Evolutionary conservation across 768 basidiomycete species (phyloP).

Genomic region (Phanerochaete sordida): DNA sequence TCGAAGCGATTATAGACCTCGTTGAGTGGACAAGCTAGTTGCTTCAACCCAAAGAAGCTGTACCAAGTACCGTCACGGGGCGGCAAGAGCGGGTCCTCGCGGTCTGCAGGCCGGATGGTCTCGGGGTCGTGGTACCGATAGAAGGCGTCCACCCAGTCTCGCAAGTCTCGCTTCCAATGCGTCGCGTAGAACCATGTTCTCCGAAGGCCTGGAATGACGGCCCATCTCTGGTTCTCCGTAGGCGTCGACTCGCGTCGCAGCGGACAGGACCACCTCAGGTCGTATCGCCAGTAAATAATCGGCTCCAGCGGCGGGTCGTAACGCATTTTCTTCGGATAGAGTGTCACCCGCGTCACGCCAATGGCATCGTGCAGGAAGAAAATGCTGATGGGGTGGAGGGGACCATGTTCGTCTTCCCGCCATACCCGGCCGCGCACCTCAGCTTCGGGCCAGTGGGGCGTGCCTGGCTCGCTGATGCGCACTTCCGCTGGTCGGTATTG

Average conservation of each 20-base stretch:
- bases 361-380: neutral
- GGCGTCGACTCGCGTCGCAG: constrained; percentile 1
- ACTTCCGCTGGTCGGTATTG: neutral
- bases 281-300: neutral
- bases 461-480: constrained; percentile 6
- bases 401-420: neutral
- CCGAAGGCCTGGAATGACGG: constrained; percentile 1
- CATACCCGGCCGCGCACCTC: neutral
- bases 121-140: constrained; percentile 13
- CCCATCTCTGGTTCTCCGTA: neutral
- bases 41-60: neutral
- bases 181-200: constrained; percentile 5
- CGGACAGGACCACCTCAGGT: neutral
- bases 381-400: constrained; percentile 5
- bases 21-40: neutral
- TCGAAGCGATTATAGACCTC: constrained; percentile 25
- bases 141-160: neutral
- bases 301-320: neutral
- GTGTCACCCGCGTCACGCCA: constrained; percentile 4
- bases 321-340: neutral
- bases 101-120: neutral
- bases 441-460: constrained; percentile 6
- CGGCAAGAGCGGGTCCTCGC: neutral
- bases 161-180: neutral
- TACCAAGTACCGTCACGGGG: neutral